Conservation (phyloP, 768 basidiomycete species). For the Mycena amicta region DNA sequence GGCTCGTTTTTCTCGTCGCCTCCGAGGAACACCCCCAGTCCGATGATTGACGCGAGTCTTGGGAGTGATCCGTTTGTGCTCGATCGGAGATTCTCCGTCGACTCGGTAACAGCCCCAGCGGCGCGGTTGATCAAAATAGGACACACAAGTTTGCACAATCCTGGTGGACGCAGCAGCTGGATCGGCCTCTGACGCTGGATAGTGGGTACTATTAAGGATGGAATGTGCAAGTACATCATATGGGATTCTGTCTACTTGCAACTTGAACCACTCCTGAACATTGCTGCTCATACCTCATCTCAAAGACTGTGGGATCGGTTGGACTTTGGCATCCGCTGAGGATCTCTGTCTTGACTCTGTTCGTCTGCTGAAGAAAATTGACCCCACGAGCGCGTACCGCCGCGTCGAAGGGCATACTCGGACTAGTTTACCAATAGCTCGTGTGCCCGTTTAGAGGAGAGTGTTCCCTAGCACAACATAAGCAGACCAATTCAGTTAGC, state of each 20-base stretch:
- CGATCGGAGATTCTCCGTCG: slow-evolving; percentile 11
- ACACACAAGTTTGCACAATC: slow-evolving; percentile 91
- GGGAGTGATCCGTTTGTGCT: background rate
- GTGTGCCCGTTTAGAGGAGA: too few relatives aligned
- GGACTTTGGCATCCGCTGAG: too few relatives aligned
- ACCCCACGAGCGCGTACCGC: too few relatives aligned
- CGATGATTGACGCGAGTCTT: slow-evolving; percentile 61
- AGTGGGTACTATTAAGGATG: background rate
- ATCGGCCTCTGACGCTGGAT: slow-evolving; percentile 63
- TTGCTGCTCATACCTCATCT: too few relatives aligned
- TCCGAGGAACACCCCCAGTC: slow-evolving; percentile 53
- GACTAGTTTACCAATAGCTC: too few relatives aligned
- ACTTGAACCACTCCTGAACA: too few relatives aligned
- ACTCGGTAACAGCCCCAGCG: slow-evolving; percentile 9
- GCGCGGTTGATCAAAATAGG: slow-evolving; percentile 83
- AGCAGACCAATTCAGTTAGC: too few relatives aligned
- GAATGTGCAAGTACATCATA: background rate
- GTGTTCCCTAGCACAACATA: too few relatives aligned
- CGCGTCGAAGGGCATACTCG: too few relatives aligned
- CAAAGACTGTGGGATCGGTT: too few relatives aligned
- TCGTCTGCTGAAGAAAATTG: too few relatives aligned
- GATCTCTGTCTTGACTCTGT: too few relatives aligned
- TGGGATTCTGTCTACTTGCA: background rate
- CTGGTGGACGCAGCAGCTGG: slow-evolving; percentile 89
- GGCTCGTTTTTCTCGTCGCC: slow-evolving; percentile 18